phyloP scores from a whole-genome alignment of 768 basidiomycete genomes.

The Candolleomyces efflorescens region DNA sequence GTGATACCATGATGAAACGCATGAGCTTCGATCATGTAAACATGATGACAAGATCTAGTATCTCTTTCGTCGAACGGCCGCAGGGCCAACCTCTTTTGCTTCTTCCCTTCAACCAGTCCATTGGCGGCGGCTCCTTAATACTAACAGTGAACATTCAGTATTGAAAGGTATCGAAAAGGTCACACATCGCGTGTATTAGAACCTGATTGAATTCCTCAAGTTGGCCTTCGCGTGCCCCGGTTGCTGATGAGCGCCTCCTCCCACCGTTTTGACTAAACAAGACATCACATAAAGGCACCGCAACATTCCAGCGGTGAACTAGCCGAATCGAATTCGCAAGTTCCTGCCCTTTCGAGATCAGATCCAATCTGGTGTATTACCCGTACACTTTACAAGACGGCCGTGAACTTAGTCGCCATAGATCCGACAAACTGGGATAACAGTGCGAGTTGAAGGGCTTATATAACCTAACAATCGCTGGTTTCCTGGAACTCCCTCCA shows the following conservation, averaged over 20 bases:
- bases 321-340: not conserved
- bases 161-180: no score
- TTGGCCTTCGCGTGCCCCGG: not conserved
- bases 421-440: slow-evolving; percentile 31
- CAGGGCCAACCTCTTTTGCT: not conserved
- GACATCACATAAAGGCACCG: slow-evolving; percentile 2
- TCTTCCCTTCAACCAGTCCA: not conserved
- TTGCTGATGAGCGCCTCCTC: not conserved
- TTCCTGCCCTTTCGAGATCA: not conserved
- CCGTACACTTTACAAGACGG: slow-evolving; percentile 1
- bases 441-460: slow-evolving; percentile 12
- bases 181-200: no score
- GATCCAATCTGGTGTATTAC: slow-evolving; percentile 1
- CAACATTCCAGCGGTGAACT: not conserved
- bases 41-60: not conserved
- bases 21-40: slow-evolving; percentile 2
- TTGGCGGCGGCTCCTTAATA: no score
- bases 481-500: slow-evolving; percentile 19
- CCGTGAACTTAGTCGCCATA: slow-evolving; percentile 13
- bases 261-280: not conserved
- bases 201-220: not conserved
- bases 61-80: not conserved
- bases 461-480: slow-evolving; percentile 11
- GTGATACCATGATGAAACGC: not conserved
- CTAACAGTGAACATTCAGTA: no score